phyloP scores from a whole-genome alignment of 2,329 filamentous ascomycete species.

The Aspergillus sojae region DNA sequence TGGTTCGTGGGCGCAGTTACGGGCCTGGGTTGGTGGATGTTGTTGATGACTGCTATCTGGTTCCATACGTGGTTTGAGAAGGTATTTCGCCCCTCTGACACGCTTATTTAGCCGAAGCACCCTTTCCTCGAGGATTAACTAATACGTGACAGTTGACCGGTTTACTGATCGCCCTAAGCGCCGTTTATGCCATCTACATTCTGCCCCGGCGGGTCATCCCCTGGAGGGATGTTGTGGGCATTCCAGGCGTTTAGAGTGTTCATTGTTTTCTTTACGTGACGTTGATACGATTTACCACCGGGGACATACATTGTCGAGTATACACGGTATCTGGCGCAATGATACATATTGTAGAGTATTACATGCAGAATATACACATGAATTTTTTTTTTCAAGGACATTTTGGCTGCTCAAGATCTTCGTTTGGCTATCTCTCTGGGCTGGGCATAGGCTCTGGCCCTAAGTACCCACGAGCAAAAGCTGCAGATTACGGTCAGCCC shows the following conservation, averaged over 20 bases:
- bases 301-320: not conserved
- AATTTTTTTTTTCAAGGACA: not conserved
- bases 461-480: slow-evolving; percentile 38
- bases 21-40: slow-evolving; percentile 84
- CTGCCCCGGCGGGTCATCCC: slow-evolving; percentile 49
- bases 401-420: not conserved
- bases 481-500: slow-evolving; percentile 20
- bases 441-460: slow-evolving; percentile 34
- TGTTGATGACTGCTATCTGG: slow-evolving; percentile 97
- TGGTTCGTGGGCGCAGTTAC: slow-evolving; percentile 61
- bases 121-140: slow-evolving; percentile 5
- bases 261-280: slow-evolving; percentile 6
- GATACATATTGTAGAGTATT: not conserved
- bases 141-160: slow-evolving; percentile 49
- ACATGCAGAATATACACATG: slow-evolving; percentile 3
- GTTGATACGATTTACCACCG: slow-evolving; percentile 4
- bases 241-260: slow-evolving; percentile 38
- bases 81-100: slow-evolving; percentile 48
- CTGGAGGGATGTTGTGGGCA: slow-evolving; percentile 51
- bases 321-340: not conserved
- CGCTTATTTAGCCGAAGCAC: slow-evolving; percentile 22
- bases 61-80: slow-evolving; percentile 99
- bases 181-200: slow-evolving; percentile 56
- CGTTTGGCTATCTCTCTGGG: not conserved
- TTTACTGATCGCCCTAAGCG: slow-evolving; percentile 49